Conservation (phyloP, 371 early-diverging fungal species). For the Mortierella sp. region DNA sequence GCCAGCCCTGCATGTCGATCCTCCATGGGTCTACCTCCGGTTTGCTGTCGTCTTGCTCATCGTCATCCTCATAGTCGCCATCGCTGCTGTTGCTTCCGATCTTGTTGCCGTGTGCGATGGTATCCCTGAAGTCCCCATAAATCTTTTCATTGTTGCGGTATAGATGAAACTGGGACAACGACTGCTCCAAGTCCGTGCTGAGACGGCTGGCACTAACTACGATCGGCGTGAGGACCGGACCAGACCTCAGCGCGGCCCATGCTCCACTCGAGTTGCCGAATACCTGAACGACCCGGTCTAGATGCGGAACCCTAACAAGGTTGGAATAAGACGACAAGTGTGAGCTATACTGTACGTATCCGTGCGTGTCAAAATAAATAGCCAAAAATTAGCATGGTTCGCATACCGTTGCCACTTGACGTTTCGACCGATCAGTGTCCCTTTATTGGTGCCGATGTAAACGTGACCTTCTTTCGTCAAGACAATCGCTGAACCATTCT, state of each 20-base stretch:
- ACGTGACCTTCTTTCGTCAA: conserved; percentile 67
- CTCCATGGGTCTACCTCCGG: conserved; percentile 36
- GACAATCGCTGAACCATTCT: conserved; percentile 65
- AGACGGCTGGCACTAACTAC: conserved; percentile 44
- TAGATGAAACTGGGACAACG: conserved; percentile 60
- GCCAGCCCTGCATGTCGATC: conserved; percentile 42
- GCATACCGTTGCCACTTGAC: conserved; percentile 52
- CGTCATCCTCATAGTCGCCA: conserved; percentile 26
- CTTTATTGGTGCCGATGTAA: conserved; percentile 61
- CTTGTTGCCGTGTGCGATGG: conserved; percentile 5
- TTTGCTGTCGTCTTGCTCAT: conserved; percentile 25
- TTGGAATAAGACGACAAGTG: not conserved
- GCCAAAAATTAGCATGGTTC: not conserved
- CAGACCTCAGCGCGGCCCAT: conserved; percentile 71
- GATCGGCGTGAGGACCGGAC: conserved; percentile 43
- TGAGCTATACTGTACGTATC: not conserved
- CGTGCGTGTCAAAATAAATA: not conserved
- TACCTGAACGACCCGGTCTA: conserved; percentile 68
- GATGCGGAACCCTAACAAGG: conserved; percentile 54
- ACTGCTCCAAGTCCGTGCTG: conserved; percentile 50
- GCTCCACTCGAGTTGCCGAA: conserved; percentile 71
- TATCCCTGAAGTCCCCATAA: conserved; percentile 1
- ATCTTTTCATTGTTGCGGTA: conserved; percentile 36
- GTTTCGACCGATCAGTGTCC: conserved; percentile 38
- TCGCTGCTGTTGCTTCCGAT: conserved; percentile 2